Percentiles rank a stretch among this genome's conserved stretches.
These are phyloP conservation scores for Stagonosporopsis vannaccii DNA, from an alignment of 2,329 filamentous ascomycete species.

Conservation along the genomic window DNA sequence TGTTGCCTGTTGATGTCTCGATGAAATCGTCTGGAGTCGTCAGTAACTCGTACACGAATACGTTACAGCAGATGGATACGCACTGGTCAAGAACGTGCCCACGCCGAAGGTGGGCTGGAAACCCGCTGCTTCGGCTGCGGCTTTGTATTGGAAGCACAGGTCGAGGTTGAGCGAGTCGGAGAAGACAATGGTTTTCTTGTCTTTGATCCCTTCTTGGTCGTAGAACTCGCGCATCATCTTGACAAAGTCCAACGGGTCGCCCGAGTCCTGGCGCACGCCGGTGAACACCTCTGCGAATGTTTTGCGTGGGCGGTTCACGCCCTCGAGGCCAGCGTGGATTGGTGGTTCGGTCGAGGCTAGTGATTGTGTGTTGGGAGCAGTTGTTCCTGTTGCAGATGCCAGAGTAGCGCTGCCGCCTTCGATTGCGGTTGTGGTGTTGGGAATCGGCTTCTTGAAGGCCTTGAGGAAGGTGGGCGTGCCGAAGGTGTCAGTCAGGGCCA, in stretches of 20 bases:
- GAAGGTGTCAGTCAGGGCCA: conserved; percentile 95
- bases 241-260: conserved; percentile 81
- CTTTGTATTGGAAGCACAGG: conserved; percentile 88
- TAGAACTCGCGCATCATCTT: conserved; percentile 84
- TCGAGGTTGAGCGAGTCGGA: conserved; percentile 95
- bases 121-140: conserved; percentile 77
- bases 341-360: conserved; percentile 52
- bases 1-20: conserved; percentile 74
- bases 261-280: conserved; percentile 89
- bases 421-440: conserved; percentile 52
- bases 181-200: conserved; percentile 90
- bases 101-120: conserved; percentile 92
- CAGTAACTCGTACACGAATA: conserved; percentile 8
- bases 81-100: conserved; percentile 90
- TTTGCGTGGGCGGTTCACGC: conserved; percentile 52
- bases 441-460: conserved; percentile 76
- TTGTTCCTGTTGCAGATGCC: conserved; percentile 53
- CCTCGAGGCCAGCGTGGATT: conserved; percentile 53
- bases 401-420: conserved; percentile 50
- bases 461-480: conserved; percentile 88
- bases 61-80: conserved; percentile 25
- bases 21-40: conserved; percentile 74
- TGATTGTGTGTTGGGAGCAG: conserved; percentile 45
- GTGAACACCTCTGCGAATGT: conserved; percentile 84
- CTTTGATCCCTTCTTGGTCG: conserved; percentile 74